Evolutionary conservation across 1,284 basidiomycete species (phyloP), one percentile per base, ranked within the genome.

Genomic region (Peniophora sp.): DNA sequence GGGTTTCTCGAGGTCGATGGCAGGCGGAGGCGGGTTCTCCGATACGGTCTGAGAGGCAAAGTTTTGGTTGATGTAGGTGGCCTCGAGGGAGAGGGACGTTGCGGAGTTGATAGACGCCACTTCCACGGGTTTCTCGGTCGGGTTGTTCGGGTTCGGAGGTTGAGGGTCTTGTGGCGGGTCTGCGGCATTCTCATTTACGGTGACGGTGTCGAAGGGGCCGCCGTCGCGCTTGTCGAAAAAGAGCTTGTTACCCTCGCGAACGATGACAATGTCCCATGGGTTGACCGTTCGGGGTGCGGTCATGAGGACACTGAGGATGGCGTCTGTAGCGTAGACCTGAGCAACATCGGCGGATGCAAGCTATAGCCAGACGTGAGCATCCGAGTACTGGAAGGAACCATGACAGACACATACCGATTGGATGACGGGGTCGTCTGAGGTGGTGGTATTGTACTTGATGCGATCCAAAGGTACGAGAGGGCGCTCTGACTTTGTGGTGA

Each of bases 211-310:
- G 60, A 99, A 97, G 1, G 96, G 88, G 51, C 96, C 96, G 27
- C 95, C 95, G 66, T 97, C 94, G 52, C 97, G 90, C 73, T 99
- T 99, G 77, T 99, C 97, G 58, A 99, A 83, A 78, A 92, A 99
- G 22, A 99, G 71, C 67, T 88, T 92, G 72, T 94, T 86, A 39
- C 93, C 94, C 63, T 97, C 92, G 49, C 92, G 86, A 48, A 93
- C 79, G 59, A 99, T 88, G 57, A 99, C 89, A 55, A 99, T 93
- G 67, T 99, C 97, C 97, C 97, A 99, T 22, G 97, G 96, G 71
- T 98, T 96, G 54, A 97, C 91, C 14, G 94, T 95, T 57, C 97
- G 79, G 5, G 93, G 85, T 8, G 96, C 88, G 60, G 89, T 93
- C 97, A 99, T 99, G 57, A 99, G 83, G 17, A 97, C 87, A 54